These are phyloP conservation scores for Pleurotus ostreatus DNA, from an alignment of 768 basidiomycete genomes.

Conservation along the genomic window DNA sequence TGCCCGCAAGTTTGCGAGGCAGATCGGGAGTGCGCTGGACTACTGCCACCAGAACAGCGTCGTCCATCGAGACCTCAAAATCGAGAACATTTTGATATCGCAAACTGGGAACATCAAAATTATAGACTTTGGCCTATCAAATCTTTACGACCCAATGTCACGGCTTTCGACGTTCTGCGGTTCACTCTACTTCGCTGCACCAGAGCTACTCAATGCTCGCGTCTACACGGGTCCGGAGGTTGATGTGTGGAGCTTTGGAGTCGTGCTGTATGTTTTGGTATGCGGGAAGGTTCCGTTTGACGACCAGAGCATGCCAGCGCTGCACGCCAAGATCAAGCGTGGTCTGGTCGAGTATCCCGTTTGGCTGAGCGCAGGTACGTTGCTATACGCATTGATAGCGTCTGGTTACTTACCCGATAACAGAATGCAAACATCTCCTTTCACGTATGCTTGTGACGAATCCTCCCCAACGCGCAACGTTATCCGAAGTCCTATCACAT, in stretches of 20 bases:
- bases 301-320: slow-evolving; percentile 97
- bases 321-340: slow-evolving; percentile 98
- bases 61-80: slow-evolving; percentile 98
- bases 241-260: slow-evolving; percentile 98
- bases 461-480: slow-evolving; percentile 76
- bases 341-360: slow-evolving; percentile 96
- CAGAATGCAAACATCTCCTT: slow-evolving; percentile 93
- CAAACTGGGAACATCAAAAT: slow-evolving; percentile 99
- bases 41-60: slow-evolving; percentile 98
- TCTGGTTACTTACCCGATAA: slow-evolving; percentile 9
- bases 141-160: slow-evolving; percentile 78
- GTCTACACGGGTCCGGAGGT: slow-evolving; percentile 98
- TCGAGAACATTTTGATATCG: slow-evolving; percentile 99
- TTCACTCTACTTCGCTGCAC: slow-evolving; percentile 96
- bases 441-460: slow-evolving; percentile 96
- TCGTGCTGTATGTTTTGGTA: slow-evolving; percentile 95
- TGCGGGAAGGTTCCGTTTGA: slow-evolving; percentile 99
- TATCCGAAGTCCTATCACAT: slow-evolving; percentile 82
- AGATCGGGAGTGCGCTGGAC: slow-evolving; percentile 93
- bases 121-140: slow-evolving; percentile 98
- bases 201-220: slow-evolving; percentile 94
- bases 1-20: slow-evolving; percentile 94
- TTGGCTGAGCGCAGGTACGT: slow-evolving; percentile 89
- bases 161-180: slow-evolving; percentile 97
- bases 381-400: not conserved